Evolutionary conservation across 208 protist genomes (phyloP), one percentile per base, ranked within the genome.

Genomic region (Herpetomonas tarakana): DNA sequence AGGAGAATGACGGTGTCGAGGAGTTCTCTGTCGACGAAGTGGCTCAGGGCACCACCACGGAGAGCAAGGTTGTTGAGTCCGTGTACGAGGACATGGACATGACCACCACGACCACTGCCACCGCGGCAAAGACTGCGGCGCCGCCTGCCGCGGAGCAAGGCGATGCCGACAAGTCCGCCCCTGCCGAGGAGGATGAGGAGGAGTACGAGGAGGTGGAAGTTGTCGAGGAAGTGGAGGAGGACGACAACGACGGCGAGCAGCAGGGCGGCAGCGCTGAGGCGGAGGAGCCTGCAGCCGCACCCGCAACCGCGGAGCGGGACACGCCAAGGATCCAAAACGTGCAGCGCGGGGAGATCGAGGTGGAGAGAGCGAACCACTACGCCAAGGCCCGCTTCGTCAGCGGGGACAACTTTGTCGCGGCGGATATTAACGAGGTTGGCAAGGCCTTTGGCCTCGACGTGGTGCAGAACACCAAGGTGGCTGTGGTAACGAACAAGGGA

Each of bases 181-280:
- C 12, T 1, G 53, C 12, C 16, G 50, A 57, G 1, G 60, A 57
- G 14, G 62, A 58, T 35, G 65, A 75, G 2, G 62, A 64, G 21
- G 63, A 71, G 27, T 61, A 66, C 28, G 66, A 63, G 29, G 67
- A 71, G 41, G 63, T 69, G 24, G 59, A 62, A 2, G 46, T 52
- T 9, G 57, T 58, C 9, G 69, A 69, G 2, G 57, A 66, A 9
- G 62, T 68, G 38, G 66, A 61, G 61, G 62, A 62, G 29, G 50
- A 62, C 39, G 39, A 54, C 29, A 50, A 46, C 52, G 61, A 65
- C 16, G 56, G 45, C 22, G 50, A 62, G 44, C 65, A 76, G 1
- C 51, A 24, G 3, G 65, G 64, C 12, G 19, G 22, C 1, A 44
- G 47, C 2, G 2, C 28, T 7, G 38, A 54, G 4, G 61, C 58